Evolutionary conservation across 441 rosid species (phyloP).

Genomic region (Erysimum cheiri): DNA sequence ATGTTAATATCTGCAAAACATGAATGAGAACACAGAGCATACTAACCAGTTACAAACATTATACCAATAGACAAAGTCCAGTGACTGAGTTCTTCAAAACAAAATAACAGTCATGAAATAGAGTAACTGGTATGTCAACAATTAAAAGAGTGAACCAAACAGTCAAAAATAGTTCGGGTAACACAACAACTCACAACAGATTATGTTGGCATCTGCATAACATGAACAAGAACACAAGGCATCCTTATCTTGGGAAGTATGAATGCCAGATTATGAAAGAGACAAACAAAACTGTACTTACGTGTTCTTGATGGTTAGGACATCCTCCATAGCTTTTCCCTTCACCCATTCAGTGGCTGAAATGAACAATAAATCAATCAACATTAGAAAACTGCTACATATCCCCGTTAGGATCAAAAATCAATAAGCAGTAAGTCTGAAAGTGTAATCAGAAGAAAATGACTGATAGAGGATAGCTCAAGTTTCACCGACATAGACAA

Average conservation of each 20-base stretch:
- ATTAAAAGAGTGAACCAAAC: neutral
- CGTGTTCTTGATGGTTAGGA: slow-evolving; percentile 87
- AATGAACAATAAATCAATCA: slow-evolving; percentile 19
- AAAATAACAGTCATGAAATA: no score
- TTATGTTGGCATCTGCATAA: neutral
- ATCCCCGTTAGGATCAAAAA: neutral
- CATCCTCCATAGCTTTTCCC: slow-evolving; percentile 90
- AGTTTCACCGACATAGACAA: neutral
- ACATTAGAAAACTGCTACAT: neutral
- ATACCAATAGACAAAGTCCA: slow-evolving; percentile 11
- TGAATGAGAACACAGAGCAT: neutral
- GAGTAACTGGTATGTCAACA: neutral
- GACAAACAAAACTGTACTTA: slow-evolving; percentile 45
- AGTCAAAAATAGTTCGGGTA: neutral
- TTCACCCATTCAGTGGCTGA: slow-evolving; percentile 98
- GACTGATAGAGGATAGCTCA: slow-evolving; percentile 6
- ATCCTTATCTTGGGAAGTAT: neutral
- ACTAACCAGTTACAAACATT: neutral
- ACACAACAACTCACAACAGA: neutral
- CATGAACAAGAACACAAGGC: neutral
- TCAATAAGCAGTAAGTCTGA: neutral
- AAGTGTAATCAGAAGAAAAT: slow-evolving; percentile 9
- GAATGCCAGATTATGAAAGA: slow-evolving; percentile 5
- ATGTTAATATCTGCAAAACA: neutral
- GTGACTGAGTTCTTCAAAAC: neutral